Conservation (phyloP, 331 rosid species). For the Phaseolus coccineus region DNA sequence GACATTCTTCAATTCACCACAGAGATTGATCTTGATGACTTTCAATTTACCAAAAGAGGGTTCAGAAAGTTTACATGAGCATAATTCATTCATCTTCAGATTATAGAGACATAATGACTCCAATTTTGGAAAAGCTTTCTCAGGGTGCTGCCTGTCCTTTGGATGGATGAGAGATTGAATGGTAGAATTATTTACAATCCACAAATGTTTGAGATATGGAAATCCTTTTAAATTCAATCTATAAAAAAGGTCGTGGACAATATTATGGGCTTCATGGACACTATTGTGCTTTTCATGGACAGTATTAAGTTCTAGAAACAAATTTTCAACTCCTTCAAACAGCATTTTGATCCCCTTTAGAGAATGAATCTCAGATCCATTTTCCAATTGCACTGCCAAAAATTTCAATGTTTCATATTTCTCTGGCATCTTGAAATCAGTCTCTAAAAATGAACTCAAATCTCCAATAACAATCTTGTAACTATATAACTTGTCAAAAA, state of each 20-base stretch:
- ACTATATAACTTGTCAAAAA: constrained; percentile 13
- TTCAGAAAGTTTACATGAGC: no score
- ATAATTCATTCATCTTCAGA: no score
- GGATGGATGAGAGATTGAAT: constrained; percentile 34
- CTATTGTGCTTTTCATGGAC: no score
- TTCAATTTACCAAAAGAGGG: constrained; percentile 2
- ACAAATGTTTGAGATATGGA: constrained; percentile 38
- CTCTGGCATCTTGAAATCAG: not conserved
- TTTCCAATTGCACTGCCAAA: constrained; percentile 33
- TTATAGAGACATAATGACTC: constrained; percentile 18
- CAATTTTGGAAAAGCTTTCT: constrained; percentile 29
- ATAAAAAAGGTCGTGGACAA: constrained; percentile 9
- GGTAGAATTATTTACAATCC: constrained; percentile 10
- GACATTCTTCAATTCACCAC: constrained; percentile 36
- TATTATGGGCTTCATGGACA: no score
- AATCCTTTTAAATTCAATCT: constrained; percentile 43
- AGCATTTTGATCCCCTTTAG: constrained; percentile 36
- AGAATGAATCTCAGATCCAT: constrained; percentile 1
- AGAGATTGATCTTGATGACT: not conserved
- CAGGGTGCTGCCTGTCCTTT: not conserved
- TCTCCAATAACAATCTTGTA: constrained; percentile 39
- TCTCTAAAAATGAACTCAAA: not conserved
- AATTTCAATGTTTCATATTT: constrained; percentile 16
- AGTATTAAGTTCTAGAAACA: not conserved
- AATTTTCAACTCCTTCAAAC: constrained; percentile 45